Conservation (phyloP, 2,329 filamentous ascomycete species). For the Diaporthe nobilis region DNA sequence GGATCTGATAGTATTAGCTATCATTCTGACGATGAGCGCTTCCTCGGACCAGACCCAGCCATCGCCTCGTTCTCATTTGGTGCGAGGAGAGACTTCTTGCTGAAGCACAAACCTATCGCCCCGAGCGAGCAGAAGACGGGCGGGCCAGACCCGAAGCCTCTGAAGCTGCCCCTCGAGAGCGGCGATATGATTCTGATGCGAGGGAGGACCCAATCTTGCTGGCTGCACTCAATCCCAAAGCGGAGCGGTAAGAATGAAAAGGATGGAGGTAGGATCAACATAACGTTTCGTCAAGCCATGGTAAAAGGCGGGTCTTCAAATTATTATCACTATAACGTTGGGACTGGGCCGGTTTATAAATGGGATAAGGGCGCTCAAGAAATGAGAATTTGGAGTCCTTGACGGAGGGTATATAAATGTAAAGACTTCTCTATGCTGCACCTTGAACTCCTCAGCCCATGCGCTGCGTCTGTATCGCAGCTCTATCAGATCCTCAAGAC, state of each 20-base stretch:
- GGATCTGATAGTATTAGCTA: constrained; percentile 84
- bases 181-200: constrained; percentile 88
- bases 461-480: constrained; percentile 31
- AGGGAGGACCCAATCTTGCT: constrained; percentile 80
- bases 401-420: constrained; percentile 41
- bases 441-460: constrained; percentile 29
- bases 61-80: constrained; percentile 84
- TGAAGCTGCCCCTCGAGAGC: constrained; percentile 69
- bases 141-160: constrained; percentile 54
- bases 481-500: constrained; percentile 28
- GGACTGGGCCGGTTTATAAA: constrained; percentile 75
- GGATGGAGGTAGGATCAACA: constrained; percentile 79
- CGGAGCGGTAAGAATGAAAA: constrained; percentile 73
- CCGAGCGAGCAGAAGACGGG: constrained; percentile 48
- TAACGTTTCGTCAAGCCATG: constrained; percentile 82
- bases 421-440: constrained; percentile 36
- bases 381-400: constrained; percentile 57
- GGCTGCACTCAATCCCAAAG: constrained; percentile 86
- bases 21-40: constrained; percentile 85
- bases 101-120: constrained; percentile 80
- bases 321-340: constrained; percentile 88
- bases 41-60: constrained; percentile 76
- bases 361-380: constrained; percentile 73
- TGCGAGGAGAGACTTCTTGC: constrained; percentile 79
- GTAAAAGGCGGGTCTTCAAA: constrained; percentile 82